Evolutionary conservation across 139 green algal genomes (phyloP), one percentile per base, ranked within the genome.

Genomic region (Spirogloea muscicola): DNA sequence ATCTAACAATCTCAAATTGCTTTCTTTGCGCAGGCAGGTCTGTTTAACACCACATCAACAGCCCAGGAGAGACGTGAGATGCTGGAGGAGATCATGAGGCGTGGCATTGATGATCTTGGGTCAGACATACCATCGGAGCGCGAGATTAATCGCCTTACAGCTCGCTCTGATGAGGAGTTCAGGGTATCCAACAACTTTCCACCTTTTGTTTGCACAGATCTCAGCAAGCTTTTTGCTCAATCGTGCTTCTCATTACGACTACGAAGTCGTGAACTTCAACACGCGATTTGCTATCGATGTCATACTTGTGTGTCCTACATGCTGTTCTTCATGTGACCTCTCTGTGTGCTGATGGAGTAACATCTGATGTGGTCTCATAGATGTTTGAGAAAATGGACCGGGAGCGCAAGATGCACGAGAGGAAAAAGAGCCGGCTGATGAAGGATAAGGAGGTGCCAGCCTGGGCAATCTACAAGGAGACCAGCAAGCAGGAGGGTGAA

Each of bases 91-190:
- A 76, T 90, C 18, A 85, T 92, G 66, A 69, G 62, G 1, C 58
- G 64, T 9, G 87, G 82, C n/a, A n/a, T 43, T 13, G 34, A 18
- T n/a, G 57, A 36, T 38, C 27, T 84, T 1, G 84, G 78, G 3
- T 37, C 21, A 4, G 68, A 82, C 21, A 55, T 89, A 10, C 79
- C 84, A 39, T 79, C 63, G 3, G 46, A 68, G 6, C 33, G 66
- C 5, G 84, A 92, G 58, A 76, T 89, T 57, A 93, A 93, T 76
- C 48, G 77, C 58, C 78, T 91, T 36, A 65, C 88, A 7, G 79
- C 86, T 21, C 72, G 88, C 27, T 80, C 60, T 2, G 67, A 84
- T 25, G 83, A 86, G 18, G 88, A 93, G 77, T 62, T 88, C 41
- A 44, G n/a, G n/a, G n/a, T n/a, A n/a, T n/a, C n/a, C n/a, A n/a